Percentiles rank a stretch among this genome's conserved stretches.
phyloP scores from a whole-genome alignment of 2,329 filamentous ascomycete genomes.

The Lecanicillium sp. region DNA sequence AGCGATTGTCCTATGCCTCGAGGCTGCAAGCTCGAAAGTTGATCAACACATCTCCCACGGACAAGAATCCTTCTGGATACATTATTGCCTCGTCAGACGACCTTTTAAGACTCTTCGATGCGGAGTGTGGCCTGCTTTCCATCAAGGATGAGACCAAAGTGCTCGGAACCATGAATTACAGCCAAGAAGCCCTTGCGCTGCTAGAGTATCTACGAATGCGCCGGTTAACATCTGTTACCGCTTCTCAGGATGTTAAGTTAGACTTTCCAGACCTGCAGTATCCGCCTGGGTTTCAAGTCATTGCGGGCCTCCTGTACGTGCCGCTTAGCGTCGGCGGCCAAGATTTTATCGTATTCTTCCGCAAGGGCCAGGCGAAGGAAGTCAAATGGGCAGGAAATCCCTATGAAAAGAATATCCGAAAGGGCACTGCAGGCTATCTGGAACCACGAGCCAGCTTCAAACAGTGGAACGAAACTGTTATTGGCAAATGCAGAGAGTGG shows the following conservation, averaged over 20 bases:
- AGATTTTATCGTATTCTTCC: constrained; percentile 89
- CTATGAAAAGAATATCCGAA: constrained; percentile 68
- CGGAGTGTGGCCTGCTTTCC: constrained; percentile 77
- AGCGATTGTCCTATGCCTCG: constrained; percentile 78
- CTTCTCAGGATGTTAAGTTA: constrained; percentile 64
- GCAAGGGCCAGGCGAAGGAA: constrained; percentile 66
- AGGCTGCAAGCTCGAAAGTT: constrained; percentile 78
- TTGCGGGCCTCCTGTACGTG: constrained; percentile 75
- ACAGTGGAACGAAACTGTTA: constrained; percentile 71
- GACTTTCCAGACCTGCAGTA: constrained; percentile 82
- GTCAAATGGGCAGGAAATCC: constrained; percentile 85
- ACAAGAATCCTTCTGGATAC: constrained; percentile 78
- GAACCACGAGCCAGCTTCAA: constrained; percentile 77
- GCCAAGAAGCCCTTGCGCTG: constrained; percentile 77
- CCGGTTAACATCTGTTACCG: constrained; percentile 64
- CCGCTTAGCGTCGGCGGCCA: constrained; percentile 66
- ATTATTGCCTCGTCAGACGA: constrained; percentile 88
- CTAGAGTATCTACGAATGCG: constrained; percentile 78
- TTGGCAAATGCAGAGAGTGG: constrained; percentile 82
- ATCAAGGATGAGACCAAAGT: constrained; percentile 88
- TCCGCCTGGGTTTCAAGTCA: constrained; percentile 65
- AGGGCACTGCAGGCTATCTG: constrained; percentile 65
- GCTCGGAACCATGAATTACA: constrained; percentile 63
- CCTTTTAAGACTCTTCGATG: constrained; percentile 73
- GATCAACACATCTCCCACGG: constrained; percentile 76